Base-by-base conservation (phyloP, 78 protist species). In the slime mould (Dictyostelium discoideum) region DNA sequence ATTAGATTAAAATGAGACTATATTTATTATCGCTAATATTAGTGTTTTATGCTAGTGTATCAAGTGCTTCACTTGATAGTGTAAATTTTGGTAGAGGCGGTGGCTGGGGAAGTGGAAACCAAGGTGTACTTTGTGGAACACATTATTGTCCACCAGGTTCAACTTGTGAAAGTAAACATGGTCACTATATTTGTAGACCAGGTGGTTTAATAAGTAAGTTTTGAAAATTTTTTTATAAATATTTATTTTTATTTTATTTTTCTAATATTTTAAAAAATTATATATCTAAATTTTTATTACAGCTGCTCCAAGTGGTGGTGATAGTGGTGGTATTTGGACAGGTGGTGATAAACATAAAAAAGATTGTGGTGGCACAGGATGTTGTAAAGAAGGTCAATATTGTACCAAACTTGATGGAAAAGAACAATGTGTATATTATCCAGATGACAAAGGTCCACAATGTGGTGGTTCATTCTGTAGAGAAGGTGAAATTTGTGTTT, bases 401-500 rank as follows among this genome's bases (percentile, higher is more conserved):
- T 84, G 87, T 84, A 78, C 87, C 22, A 60, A 16, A 16, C 26
- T 84, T 18, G 32, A 84, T 39, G 78, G 77, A 18, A 37, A 6
- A 8, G 40, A 54, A 9, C 65, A 54, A 84, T 84, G 87, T 63
- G 77, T 84, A 32, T 42, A 63, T 18, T 84, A 48, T 32, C 87
- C 87, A 84, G 46, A 39, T 20, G 87, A 39, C 2, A 39, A 42
- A 37, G 87, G 87, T 84, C 40, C 32, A 60, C 65, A 42, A 37
- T 84, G 87, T 84, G 87, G 87, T 60, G 39, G 46, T 24, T 24
- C 42, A 24, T 46, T 39, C 63, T 84, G 87, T 84, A 22, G 24
- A 48, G 78, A 60, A 39, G 40, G 42, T 63, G 32, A 84, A 26
- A 60, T 29, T 60, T 84, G 87, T 84, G 63, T 84, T 60, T 37